Conservation (phyloP, 1,284 basidiomycete species). For the Pterulicium gracile region DNA sequence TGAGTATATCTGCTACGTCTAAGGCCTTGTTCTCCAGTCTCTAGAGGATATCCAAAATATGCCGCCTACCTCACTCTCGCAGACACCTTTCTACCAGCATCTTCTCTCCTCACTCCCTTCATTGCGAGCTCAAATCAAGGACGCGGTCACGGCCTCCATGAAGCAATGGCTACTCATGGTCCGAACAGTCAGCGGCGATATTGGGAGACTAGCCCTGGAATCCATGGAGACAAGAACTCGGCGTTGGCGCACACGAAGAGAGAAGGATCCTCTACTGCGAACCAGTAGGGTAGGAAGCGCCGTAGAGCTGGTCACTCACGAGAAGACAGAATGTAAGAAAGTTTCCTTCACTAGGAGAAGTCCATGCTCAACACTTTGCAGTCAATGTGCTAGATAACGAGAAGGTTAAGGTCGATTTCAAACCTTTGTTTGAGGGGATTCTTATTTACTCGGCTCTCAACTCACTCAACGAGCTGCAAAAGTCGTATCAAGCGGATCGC, state of each 20-base stretch:
- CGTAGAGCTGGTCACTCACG: constrained; percentile 88
- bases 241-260: constrained; percentile 76
- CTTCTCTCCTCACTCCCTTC: constrained; percentile 89
- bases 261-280: constrained; percentile 66
- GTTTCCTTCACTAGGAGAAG: constrained; percentile 5
- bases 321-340: constrained; percentile 83
- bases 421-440: constrained; percentile 92
- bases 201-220: constrained; percentile 85
- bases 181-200: constrained; percentile 77
- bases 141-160: constrained; percentile 88
- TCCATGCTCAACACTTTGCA: constrained; percentile 20
- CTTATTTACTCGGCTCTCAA: constrained; percentile 94
- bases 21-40: constrained; percentile 41
- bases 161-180: constrained; percentile 98
- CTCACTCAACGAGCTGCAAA: constrained; percentile 80
- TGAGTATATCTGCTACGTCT: constrained; percentile 14
- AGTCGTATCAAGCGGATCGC: constrained; percentile 91
- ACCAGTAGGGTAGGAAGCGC: constrained; percentile 87
- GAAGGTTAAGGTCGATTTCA: constrained; percentile 83
- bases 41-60: constrained; percentile 90
- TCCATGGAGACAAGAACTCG: constrained; percentile 80
- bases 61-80: constrained; percentile 82
- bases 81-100: constrained; percentile 90
- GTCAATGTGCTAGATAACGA: constrained; percentile 92
- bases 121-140: constrained; percentile 80